A percentile compares a stretch with the other conserved stretches of the same genome.
These are phyloP conservation scores for Phylloporus rhodoxanthus DNA, from an alignment of 768 basidiomycete genomes.

Conservation along the genomic window DNA sequence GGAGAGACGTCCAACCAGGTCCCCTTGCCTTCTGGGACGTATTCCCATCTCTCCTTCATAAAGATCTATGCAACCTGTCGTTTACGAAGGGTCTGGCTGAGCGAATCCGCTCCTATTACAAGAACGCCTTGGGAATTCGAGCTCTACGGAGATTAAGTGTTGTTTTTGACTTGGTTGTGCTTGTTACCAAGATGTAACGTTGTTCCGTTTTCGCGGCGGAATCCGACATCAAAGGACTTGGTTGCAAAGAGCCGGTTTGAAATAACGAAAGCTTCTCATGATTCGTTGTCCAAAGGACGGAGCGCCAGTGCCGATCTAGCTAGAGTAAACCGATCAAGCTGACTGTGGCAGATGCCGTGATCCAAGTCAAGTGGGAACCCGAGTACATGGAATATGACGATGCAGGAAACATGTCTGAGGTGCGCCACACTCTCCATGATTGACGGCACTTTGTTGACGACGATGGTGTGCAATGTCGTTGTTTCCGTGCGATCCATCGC, in stretches of 20 bases:
- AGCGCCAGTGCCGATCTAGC: conserved; percentile 20
- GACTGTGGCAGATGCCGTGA: conserved; percentile 18
- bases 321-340: conserved; percentile 12
- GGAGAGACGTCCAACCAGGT: conserved; percentile 14
- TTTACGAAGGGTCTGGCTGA: conserved; percentile 72
- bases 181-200: conserved; percentile 13
- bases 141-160: conserved; percentile 44
- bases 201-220: conserved; percentile 17
- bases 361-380: conserved; percentile 3
- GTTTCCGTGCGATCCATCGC: conserved; percentile 15
- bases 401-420: conserved; percentile 6
- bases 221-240: conserved; percentile 13
- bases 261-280: conserved; percentile 19
- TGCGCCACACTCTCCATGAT: conserved; percentile 10
- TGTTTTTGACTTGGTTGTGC: conserved; percentile 8
- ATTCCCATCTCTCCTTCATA: conserved; percentile 64
- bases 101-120: conserved; percentile 46
- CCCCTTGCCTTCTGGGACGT: conserved; percentile 45
- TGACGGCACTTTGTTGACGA: conserved; percentile 7
- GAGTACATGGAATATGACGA: conserved; percentile 1
- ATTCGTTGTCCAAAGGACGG: conserved; percentile 10
- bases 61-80: conserved; percentile 77
- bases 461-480: background rate
- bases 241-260: conserved; percentile 17
- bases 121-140: conserved; percentile 72